phyloP scores from a whole-genome alignment of 2,329 filamentous ascomycete genomes.

The Epichloe typhina region DNA sequence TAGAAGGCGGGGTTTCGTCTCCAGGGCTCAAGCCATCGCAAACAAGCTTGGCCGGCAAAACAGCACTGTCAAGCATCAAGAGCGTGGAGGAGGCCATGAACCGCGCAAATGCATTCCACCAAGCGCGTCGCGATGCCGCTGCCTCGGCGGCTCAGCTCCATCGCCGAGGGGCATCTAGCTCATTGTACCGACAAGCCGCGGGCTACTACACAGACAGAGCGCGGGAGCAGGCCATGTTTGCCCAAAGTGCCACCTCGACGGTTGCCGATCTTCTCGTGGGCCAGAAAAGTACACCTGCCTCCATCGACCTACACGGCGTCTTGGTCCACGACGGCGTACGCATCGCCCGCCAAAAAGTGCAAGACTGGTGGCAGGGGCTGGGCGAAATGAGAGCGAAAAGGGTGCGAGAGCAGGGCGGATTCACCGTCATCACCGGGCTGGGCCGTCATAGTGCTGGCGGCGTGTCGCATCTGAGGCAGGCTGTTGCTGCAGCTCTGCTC shows the following conservation, averaged over 20 bases:
- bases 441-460: slow-evolving; percentile 70
- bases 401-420: slow-evolving; percentile 36
- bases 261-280: slow-evolving; percentile 61
- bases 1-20: slow-evolving; percentile 5
- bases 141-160: slow-evolving; percentile 27
- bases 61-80: background rate
- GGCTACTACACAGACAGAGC: slow-evolving; percentile 62
- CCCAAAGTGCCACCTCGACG: slow-evolving; percentile 45
- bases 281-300: slow-evolving; percentile 44
- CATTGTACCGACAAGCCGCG: slow-evolving; percentile 61
- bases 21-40: background rate
- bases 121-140: slow-evolving; percentile 19
- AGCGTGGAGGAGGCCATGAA: slow-evolving; percentile 17
- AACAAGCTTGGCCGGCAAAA: background rate
- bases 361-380: slow-evolving; percentile 62
- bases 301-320: slow-evolving; percentile 74
- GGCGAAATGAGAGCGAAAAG: slow-evolving; percentile 47
- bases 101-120: slow-evolving; percentile 15
- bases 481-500: slow-evolving; percentile 63
- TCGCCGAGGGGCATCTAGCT: slow-evolving; percentile 49
- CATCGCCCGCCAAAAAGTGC: slow-evolving; percentile 56
- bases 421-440: slow-evolving; percentile 67
- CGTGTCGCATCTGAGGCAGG: slow-evolving; percentile 61
- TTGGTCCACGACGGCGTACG: slow-evolving; percentile 67
- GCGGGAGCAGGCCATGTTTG: slow-evolving; percentile 46